Conservation (phyloP, 306 rosid species). For the Malus domestica region DNA sequence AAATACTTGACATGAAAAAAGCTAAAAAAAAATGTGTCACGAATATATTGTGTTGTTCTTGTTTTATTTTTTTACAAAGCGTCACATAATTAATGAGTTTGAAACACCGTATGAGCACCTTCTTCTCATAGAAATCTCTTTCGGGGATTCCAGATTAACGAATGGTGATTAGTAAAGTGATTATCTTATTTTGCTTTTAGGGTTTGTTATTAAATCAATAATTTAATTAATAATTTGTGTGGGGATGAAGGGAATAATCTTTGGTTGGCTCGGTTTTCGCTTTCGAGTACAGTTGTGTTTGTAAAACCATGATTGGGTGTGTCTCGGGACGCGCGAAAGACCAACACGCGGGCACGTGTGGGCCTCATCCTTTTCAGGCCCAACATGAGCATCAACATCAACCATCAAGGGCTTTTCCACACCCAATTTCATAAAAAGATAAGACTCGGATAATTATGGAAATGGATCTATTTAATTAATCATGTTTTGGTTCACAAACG, state of each 20-base stretch:
- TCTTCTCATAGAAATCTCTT: not conserved
- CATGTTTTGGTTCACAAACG: not conserved
- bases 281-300: not conserved
- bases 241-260: not conserved
- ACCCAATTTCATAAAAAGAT: not conserved
- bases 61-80: no score
- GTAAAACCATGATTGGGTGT: not conserved
- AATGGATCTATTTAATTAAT: not conserved
- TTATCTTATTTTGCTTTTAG: not conserved
- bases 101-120: no score
- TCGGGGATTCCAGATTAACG: not conserved
- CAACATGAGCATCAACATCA: not conserved
- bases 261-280: not conserved
- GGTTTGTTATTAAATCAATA: not conserved
- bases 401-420: not conserved
- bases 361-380: not conserved
- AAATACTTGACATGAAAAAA: no score
- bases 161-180: constrained; percentile 12
- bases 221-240: no score
- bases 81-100: no score
- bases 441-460: no score
- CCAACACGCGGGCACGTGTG: constrained; percentile 4
- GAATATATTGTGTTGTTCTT: not conserved
- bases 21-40: not conserved
- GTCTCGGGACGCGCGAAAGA: not conserved